Base-by-base conservation (phyloP, 441 rosid genomes). In the Pelargonium australe region DNA sequence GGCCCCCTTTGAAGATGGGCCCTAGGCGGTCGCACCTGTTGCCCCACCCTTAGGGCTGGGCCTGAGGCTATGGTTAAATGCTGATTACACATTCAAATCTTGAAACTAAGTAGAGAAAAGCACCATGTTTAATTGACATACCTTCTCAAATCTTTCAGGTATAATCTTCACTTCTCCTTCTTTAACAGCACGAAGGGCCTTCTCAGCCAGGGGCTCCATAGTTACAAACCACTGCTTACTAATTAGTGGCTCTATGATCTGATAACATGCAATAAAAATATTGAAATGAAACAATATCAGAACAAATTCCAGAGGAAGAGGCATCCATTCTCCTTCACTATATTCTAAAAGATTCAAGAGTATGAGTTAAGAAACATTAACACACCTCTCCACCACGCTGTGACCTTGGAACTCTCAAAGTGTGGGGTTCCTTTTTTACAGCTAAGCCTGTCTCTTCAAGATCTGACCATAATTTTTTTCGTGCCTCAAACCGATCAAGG, bases 91-190 rank as follows among this genome's bases (percentile, higher is more conserved):
- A 63, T 12, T 14, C 41, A 23, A 53, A 17, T 37, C 31, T 28
- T 37, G 45, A 63, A 63, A 31, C 10, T 63, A 63, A 44, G 63
- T 72, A 41, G 31, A 63, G 55, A 31, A 73, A 63, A 62, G 17
- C 1, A 13, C 34, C 20, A 61, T 28, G 17, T 23, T 23, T 1
- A 62, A 62, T 62, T 62, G 9, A 70, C 82, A 65, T 71, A 91
- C 98, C 98, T 91, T 94, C 80, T 88, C 96, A 84, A 91, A 91
- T 82, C 98, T 91, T 78, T 94, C 96, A 65, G 98, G 98, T 72
- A 88, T 71, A 73, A 94, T 88, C 70, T 86, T 85, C 65, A 94
- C 61, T 45, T 91, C 86, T 60, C 96, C 90, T 49, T 82, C 82
- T 63, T 91, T 89, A 80, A 94, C 98, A 8, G 92, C 96, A 63